Base-by-base conservation (phyloP, 257 asterid species). In the Gentiana straminea region DNA sequence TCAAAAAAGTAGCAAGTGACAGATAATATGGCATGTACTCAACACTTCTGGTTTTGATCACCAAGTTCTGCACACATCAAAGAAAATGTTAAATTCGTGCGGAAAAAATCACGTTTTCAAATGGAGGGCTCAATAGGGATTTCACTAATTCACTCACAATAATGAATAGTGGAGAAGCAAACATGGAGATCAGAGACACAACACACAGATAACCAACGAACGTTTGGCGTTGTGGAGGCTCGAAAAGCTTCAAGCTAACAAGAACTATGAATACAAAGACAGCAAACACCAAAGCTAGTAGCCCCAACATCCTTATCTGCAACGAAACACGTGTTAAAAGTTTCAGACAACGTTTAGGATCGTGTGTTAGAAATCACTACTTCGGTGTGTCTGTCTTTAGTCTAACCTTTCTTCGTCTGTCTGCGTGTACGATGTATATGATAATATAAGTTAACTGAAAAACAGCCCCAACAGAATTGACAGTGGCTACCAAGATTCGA, bases 1-100 rank as follows among this genome's bases (percentile, higher is more conserved):
- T 88, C 69, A 88, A 68, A 65, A 85, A 83, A 44, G 97, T 85
- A 0, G 95, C 84, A 8, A 88, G 91, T 8, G 97, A 88, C 39
- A 88, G 97, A 76, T 76, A 81, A 59, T 79, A 88, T 0, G 97
- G 97, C 97, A 88, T 88, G 79, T 75, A 88, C 35, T 88, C 97
- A 1, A 79, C 88, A 43, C 97, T 88, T 59, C 49, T 82, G 53
- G 97, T 88, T 65, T 75, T 79, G 70, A 88, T 82, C 77, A 88
- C 97, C 79, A 81, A 64, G 75, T 88, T 79, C 97, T 88, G 89
- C 69, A 54, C 8, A 24, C 24, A 24, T 24, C 24, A 24, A 24
- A 24, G 24, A 24, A 24, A 24, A 24, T 24, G 24, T 24, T 24
- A 24, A 24, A 24, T 24, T 24, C 24, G 24, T 24, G 50, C 38